Base-by-base conservation (phyloP, 768 basidiomycete genomes). In the Kockovaella imperatae region DNA sequence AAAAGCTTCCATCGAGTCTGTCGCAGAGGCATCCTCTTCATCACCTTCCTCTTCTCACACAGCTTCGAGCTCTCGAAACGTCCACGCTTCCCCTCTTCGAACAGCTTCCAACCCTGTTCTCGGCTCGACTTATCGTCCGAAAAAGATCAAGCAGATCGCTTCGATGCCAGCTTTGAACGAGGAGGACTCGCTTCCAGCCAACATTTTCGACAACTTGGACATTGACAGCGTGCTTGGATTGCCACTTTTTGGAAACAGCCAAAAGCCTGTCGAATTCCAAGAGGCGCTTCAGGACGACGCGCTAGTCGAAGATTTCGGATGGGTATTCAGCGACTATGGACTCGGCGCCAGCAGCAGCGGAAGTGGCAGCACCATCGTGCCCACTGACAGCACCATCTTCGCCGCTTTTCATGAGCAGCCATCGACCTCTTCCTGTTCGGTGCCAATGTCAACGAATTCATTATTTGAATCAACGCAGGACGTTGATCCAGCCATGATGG, bases 101-200 rank as follows among this genome's bases (percentile, higher is more conserved):
- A 50, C 54, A 20, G 43, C 57, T n/a, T 67, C 64, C 29, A 67
- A 67, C 35, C 62, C 64, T 8, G 46, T 55, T 11, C 41, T 67
- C 28, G 56, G 56, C 17, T 40, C 52, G 3, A 32, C 57, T 30
- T 14, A 24, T 18, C 48, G 52, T n/a, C 54, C 59, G 25, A 42
- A 52, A 32, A 35, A 50, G 10, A 31, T 62, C 39, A 53, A 54
- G 26, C 44, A 34, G 11, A 35, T 59, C 31, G 23, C 52, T 6
- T 67, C 64, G 30, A 63, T 67, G 64, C 62, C 64, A 15, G 49
- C 62, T 4, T 52, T 67, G 18, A 60, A 52, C 36, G 64, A 67
- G 44, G 64, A 67, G 45, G 59, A 49, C 26, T 15, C n/a, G n/a
- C n/a, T n/a, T n/a, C n/a, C n/a, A n/a, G n/a, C n/a, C n/a, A n/a